These are phyloP conservation scores for Colletotrichum neosansevieriae DNA, from an alignment of 2,329 filamentous ascomycete genomes.

Conservation along the genomic window DNA sequence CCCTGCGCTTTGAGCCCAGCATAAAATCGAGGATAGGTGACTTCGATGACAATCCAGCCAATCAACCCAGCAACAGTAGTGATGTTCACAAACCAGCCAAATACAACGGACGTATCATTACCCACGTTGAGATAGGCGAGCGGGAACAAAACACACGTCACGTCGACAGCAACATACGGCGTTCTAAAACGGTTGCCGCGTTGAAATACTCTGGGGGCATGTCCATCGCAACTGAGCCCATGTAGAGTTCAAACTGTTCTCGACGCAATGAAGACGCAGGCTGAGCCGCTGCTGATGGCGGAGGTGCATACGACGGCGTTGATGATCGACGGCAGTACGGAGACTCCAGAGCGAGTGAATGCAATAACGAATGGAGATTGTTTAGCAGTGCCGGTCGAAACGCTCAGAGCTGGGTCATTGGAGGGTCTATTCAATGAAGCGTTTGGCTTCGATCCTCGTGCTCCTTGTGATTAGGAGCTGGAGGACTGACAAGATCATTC, in stretches of 20 bases:
- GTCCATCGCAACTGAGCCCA: slow-evolving; percentile 64
- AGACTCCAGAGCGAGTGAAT: slow-evolving; percentile 64
- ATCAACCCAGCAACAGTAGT: slow-evolving; percentile 56
- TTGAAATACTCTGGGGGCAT: slow-evolving; percentile 63
- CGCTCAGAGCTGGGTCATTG: slow-evolving; percentile 60
- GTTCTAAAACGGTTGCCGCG: slow-evolving; percentile 24
- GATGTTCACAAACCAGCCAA: slow-evolving; percentile 70
- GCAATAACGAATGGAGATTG: slow-evolving; percentile 63
- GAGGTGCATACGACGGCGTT: slow-evolving; percentile 66
- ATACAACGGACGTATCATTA: slow-evolving; percentile 69
- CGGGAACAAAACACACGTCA: slow-evolving; percentile 70
- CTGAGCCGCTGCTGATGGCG: slow-evolving; percentile 63
- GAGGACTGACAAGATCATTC: slow-evolving; percentile 57
- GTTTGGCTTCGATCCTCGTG: neutral
- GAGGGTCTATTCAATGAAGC: slow-evolving; percentile 51
- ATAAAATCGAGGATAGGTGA: slow-evolving; percentile 69
- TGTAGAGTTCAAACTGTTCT: slow-evolving; percentile 67
- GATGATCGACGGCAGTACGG: slow-evolving; percentile 65
- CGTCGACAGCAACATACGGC: slow-evolving; percentile 45
- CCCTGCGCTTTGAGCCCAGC: slow-evolving; percentile 30
- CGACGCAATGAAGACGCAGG: slow-evolving; percentile 66
- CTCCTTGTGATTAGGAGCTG: too few relatives aligned
- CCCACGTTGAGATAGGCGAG: slow-evolving; percentile 72
- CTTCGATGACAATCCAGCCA: slow-evolving; percentile 62
- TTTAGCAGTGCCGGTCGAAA: slow-evolving; percentile 45